Evolutionary conservation across 2,329 filamentous ascomycete genomes (phyloP).

Genomic region (Aspergillus neoniger): DNA sequence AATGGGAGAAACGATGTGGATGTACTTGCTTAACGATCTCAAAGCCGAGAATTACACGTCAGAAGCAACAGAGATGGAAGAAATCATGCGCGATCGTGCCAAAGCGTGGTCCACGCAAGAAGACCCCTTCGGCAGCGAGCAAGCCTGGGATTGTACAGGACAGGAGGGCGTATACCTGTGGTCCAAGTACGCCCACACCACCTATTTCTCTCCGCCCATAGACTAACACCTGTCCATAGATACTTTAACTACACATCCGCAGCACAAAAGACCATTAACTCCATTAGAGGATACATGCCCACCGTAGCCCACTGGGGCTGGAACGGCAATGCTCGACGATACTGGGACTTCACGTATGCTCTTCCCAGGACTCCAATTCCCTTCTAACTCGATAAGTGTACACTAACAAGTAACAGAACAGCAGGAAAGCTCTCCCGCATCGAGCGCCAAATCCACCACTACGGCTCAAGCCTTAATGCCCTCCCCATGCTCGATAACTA

Average conservation of each 20-base stretch:
- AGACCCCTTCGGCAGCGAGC: slow-evolving; percentile 62
- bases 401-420: slow-evolving; percentile 28
- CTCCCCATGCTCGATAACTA: slow-evolving; percentile 57
- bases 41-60: slow-evolving; percentile 48
- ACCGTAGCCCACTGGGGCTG: slow-evolving; percentile 63
- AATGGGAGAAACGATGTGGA: slow-evolving; percentile 63
- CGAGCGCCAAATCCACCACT: slow-evolving; percentile 61
- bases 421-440: slow-evolving; percentile 45
- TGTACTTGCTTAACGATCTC: slow-evolving; percentile 55
- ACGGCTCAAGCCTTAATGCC: slow-evolving; percentile 61
- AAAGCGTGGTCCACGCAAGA: slow-evolving; percentile 52
- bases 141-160: slow-evolving; percentile 64
- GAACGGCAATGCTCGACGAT: slow-evolving; percentile 62
- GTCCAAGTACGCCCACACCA: slow-evolving; percentile 44
- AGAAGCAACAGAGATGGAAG: slow-evolving; percentile 46
- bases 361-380: no score
- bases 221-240: slow-evolving; percentile 5
- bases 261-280: slow-evolving; percentile 55
- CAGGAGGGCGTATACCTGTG: slow-evolving; percentile 65
- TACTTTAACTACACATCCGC: slow-evolving; percentile 55
- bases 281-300: slow-evolving; percentile 59
- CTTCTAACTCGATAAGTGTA: no score
- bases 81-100: slow-evolving; percentile 53
- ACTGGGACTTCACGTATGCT: slow-evolving; percentile 61
- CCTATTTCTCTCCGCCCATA: no score